phyloP scores from a whole-genome alignment of 345 rosid genomes.

The Dimocarpus longan region DNA sequence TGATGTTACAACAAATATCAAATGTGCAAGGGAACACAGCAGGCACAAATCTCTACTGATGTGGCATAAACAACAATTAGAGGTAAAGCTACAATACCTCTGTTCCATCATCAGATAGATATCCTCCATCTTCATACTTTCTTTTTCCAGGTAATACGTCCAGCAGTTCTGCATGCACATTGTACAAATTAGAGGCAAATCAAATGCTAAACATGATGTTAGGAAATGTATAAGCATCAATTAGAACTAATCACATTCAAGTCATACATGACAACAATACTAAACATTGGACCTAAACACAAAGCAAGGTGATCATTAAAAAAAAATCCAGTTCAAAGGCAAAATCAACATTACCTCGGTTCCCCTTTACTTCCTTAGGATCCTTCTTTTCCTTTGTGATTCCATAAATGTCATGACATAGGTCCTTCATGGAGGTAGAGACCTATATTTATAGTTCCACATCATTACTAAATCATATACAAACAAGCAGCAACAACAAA shows the following conservation, averaged over 20 bases:
- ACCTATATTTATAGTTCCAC: slow-evolving; percentile 41
- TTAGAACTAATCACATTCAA: neutral
- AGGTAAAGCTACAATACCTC: slow-evolving; percentile 32
- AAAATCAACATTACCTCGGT: slow-evolving; percentile 40
- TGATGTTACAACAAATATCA: neutral
- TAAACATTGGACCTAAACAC: neutral
- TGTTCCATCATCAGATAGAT: slow-evolving; percentile 68
- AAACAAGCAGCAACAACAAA: neutral
- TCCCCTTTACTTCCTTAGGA: slow-evolving; percentile 60
- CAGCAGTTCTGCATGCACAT: slow-evolving; percentile 42
- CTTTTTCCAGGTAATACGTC: slow-evolving; percentile 79
- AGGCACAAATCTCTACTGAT: neutral
- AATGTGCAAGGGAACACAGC: neutral
- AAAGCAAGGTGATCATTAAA: neutral
- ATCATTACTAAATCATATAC: neutral
- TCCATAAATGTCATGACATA: slow-evolving; percentile 62
- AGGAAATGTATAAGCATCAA: neutral
- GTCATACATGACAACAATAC: neutral
- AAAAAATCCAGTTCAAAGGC: neutral
- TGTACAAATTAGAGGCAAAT: neutral
- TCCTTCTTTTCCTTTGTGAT: slow-evolving; percentile 49
- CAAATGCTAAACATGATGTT: neutral
- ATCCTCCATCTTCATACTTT: slow-evolving; percentile 69
- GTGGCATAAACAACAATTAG: neutral
- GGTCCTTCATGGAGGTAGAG: slow-evolving; percentile 63